A percentile compares a stretch with the other conserved stretches of the same genome.
These are phyloP conservation scores for Helianthus tuberosus DNA, from an alignment of 129 eudicot species.

Conservation along the genomic window DNA sequence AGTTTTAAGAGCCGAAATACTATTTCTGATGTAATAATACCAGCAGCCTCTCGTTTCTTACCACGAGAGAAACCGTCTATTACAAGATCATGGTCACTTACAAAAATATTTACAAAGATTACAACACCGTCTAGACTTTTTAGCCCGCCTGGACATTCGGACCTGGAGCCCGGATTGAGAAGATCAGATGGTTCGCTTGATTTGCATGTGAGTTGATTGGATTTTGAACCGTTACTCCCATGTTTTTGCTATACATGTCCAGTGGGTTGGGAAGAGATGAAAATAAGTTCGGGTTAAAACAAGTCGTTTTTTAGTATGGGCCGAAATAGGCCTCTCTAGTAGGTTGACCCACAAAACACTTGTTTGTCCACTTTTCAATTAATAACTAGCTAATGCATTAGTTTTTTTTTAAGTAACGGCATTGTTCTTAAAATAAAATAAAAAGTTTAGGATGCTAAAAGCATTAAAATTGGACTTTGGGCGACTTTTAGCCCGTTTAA, in stretches of 20 bases:
- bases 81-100: constrained; percentile 68
- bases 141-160: constrained; percentile 46
- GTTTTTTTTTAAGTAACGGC: neutral
- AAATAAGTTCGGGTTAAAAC: neutral
- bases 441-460: neutral
- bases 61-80: constrained; percentile 60
- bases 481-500: neutral
- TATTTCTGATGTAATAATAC: constrained; percentile 44
- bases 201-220: constrained; percentile 46
- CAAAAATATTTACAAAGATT: constrained; percentile 69
- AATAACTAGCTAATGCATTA: neutral
- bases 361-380: neutral
- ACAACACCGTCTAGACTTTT: constrained; percentile 62
- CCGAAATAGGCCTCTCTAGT: neutral
- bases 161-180: constrained; percentile 39
- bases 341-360: neutral
- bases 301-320: neutral
- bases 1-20: constrained; percentile 45
- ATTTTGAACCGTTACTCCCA: neutral
- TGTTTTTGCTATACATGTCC: constrained; percentile 1
- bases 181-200: constrained; percentile 40
- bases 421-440: neutral
- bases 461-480: neutral
- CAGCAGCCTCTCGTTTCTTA: constrained; percentile 33
- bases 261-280: neutral